Conservation (phyloP, 2,329 filamentous ascomycete genomes). For the Nemania sp. region DNA sequence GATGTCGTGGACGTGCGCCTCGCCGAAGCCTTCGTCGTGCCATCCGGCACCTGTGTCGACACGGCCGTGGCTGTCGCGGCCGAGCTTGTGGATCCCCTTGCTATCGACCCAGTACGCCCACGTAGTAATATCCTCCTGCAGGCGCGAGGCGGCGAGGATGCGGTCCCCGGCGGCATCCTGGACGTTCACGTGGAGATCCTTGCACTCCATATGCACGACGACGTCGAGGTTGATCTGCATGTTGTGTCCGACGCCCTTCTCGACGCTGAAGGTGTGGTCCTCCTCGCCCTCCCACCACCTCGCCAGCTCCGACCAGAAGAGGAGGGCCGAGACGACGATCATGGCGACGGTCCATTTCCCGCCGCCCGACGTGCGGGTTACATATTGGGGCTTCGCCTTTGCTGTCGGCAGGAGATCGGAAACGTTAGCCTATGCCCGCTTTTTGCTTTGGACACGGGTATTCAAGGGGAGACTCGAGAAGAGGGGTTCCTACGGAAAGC, state of each 20-base stretch:
- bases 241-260: constrained; percentile 84
- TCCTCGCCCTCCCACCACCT: constrained; percentile 87
- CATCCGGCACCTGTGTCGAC: constrained; percentile 62
- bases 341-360: constrained; percentile 93
- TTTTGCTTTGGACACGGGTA: constrained; percentile 24
- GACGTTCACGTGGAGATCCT: constrained; percentile 91
- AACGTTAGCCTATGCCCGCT: constrained; percentile 29
- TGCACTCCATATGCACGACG: constrained; percentile 87
- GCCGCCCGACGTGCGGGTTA: constrained; percentile 80
- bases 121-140: constrained; percentile 76
- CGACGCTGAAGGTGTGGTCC: constrained; percentile 88
- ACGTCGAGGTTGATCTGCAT: constrained; percentile 95
- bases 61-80: constrained; percentile 58
- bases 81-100: constrained; percentile 67
- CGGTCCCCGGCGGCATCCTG: constrained; percentile 93
- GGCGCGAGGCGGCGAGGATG: constrained; percentile 77
- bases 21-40: constrained; percentile 69
- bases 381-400: constrained; percentile 94
- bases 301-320: constrained; percentile 76
- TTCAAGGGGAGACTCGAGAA: not conserved
- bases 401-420: constrained; percentile 55
- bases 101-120: constrained; percentile 82
- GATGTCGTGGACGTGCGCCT: constrained; percentile 92
- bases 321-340: constrained; percentile 71
- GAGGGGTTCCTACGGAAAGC: constrained; percentile 76